These are phyloP conservation scores for Suillus subaureus DNA, from an alignment of 768 basidiomycete species.

Conservation along the genomic window DNA sequence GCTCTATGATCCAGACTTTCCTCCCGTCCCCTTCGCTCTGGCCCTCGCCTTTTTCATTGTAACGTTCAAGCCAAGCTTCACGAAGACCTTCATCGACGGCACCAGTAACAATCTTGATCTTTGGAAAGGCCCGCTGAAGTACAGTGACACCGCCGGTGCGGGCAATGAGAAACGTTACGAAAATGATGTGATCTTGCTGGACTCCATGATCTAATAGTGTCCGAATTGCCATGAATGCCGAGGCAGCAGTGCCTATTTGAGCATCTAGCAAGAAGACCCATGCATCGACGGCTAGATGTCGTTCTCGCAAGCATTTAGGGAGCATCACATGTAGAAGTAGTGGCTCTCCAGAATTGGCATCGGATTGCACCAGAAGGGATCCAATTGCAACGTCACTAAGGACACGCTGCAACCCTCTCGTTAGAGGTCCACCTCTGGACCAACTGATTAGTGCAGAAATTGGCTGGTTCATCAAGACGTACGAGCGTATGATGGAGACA, in stretches of 20 bases:
- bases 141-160: slow-evolving; percentile 78
- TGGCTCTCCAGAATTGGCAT: slow-evolving; percentile 83
- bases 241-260: slow-evolving; percentile 94
- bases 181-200: slow-evolving; percentile 80
- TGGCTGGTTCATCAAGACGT: slow-evolving; percentile 31
- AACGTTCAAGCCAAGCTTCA: slow-evolving; percentile 71
- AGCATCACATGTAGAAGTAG: slow-evolving; percentile 81
- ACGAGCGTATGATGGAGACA: slow-evolving; percentile 88
- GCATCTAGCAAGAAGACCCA: slow-evolving; percentile 91
- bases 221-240: slow-evolving; percentile 94
- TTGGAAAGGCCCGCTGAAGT: slow-evolving; percentile 81
- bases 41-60: slow-evolving; percentile 47
- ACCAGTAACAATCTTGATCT: slow-evolving; percentile 81
- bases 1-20: slow-evolving; percentile 83
- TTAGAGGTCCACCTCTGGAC: slow-evolving; percentile 82
- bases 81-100: slow-evolving; percentile 78
- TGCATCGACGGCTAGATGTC: slow-evolving; percentile 63
- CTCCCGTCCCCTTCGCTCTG: slow-evolving; percentile 49
- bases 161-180: slow-evolving; percentile 87
- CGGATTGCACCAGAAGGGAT: slow-evolving; percentile 89
- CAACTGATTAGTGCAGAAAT: slow-evolving; percentile 11
- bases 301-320: slow-evolving; percentile 69
- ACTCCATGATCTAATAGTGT: slow-evolving; percentile 93
- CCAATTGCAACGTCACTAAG: slow-evolving; percentile 86
- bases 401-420: slow-evolving; percentile 87